Conservation (phyloP, 1,139 yeast genomes). For the Geotrichum aggregatum region DNA sequence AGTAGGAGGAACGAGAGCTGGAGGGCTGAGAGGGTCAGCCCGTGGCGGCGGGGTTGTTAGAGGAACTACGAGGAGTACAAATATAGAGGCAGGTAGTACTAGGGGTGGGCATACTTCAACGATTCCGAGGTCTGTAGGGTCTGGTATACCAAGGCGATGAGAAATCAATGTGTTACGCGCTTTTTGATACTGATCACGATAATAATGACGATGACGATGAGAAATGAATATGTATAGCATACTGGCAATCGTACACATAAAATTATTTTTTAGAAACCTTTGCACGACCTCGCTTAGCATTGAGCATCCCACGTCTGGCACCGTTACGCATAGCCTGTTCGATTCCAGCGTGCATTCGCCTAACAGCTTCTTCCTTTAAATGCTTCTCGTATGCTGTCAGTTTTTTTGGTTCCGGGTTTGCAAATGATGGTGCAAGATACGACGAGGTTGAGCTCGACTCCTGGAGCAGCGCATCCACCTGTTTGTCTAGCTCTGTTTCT, state of each 20-base stretch:
- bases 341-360: constrained; percentile 13
- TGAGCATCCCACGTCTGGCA: neutral
- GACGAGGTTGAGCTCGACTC: constrained; percentile 5
- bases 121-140: constrained; percentile 13
- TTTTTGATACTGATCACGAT: neutral
- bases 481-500: constrained; percentile 1
- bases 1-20: constrained; percentile 1
- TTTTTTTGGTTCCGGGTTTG: neutral
- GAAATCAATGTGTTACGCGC: too few relatives aligned
- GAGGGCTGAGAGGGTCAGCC: neutral
- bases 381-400: neutral
- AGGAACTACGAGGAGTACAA: neutral
- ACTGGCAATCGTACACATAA: too few relatives aligned
- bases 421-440: constrained; percentile 5
- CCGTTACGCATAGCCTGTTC: constrained; percentile 16
- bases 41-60: neutral
- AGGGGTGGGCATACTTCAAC: constrained; percentile 5
- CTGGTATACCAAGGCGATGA: constrained; percentile 9
- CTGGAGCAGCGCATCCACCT: constrained; percentile 1
- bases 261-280: constrained; percentile 1
- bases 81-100: neutral
- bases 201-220: neutral
- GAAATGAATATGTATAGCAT: neutral
- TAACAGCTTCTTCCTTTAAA: constrained; percentile 2
- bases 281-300: neutral